These are phyloP conservation scores for Acanthamoeba comandoni DNA, from an alignment of 208 protist species.

Conservation along the genomic window DNA sequence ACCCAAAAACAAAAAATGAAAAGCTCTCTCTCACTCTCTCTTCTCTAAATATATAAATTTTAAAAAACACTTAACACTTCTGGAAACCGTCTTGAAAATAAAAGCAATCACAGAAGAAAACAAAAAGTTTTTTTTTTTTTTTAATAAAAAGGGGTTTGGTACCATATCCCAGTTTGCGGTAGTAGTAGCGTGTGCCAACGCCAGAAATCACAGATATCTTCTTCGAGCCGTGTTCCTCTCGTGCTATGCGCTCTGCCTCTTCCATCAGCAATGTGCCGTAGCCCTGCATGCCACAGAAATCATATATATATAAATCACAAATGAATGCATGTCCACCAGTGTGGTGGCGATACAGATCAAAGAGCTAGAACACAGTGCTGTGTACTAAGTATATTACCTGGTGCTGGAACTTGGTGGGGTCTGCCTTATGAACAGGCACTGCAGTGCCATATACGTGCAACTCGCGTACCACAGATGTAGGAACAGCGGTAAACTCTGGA, in stretches of 20 bases:
- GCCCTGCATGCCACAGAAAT: constrained; percentile 87
- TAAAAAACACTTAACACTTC: background rate
- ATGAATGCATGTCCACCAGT: too few relatives aligned
- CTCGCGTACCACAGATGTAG: constrained; percentile 96
- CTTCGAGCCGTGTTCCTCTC: constrained; percentile 90
- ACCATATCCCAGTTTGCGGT: constrained; percentile 95
- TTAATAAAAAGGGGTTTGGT: background rate
- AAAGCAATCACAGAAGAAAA: background rate
- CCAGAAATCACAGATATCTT: constrained; percentile 96
- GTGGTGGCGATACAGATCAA: background rate
- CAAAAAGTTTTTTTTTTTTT: background rate
- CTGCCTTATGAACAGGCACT: constrained; percentile 89
- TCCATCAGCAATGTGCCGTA: constrained; percentile 96
- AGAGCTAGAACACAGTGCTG: background rate
- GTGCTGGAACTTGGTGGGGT: constrained; percentile 95
- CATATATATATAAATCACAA: too few relatives aligned
- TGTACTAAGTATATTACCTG: constrained; percentile 79
- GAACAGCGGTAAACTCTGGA: constrained; percentile 89
- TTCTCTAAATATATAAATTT: too few relatives aligned
- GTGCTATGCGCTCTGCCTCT: constrained; percentile 95
- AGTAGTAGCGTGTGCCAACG: constrained; percentile 97
- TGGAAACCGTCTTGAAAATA: background rate
- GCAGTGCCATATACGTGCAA: constrained; percentile 94
- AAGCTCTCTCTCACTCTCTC: too few relatives aligned
- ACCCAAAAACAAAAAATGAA: too few relatives aligned